Evolutionary conservation across 2,329 filamentous ascomycete species (phyloP).

Genomic region (Diaporthe sp.): DNA sequence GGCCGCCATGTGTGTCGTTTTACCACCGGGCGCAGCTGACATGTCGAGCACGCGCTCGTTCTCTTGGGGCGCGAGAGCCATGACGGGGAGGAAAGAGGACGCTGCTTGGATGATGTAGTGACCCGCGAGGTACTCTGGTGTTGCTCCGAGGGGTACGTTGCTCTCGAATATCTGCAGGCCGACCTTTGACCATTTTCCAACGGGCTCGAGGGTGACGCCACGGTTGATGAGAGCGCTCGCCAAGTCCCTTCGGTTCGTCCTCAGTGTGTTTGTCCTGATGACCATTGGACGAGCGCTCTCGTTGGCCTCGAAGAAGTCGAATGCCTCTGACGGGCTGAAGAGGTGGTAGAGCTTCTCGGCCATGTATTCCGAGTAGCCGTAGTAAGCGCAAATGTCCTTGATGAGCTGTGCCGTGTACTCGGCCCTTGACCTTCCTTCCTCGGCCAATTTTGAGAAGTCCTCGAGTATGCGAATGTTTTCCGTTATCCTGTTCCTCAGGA

Average conservation of each 20-base stretch:
- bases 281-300: slow-evolving; percentile 94
- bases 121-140: slow-evolving; percentile 95
- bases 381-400: slow-evolving; percentile 95
- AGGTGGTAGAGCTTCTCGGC: slow-evolving; percentile 95
- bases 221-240: slow-evolving; percentile 96
- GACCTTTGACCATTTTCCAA: slow-evolving; percentile 99
- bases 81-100: slow-evolving; percentile 96
- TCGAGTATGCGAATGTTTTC: slow-evolving; percentile 94
- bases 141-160: slow-evolving; percentile 87
- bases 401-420: slow-evolving; percentile 91
- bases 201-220: slow-evolving; percentile 94
- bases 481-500: slow-evolving; percentile 89
- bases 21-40: slow-evolving; percentile 95
- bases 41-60: slow-evolving; percentile 92
- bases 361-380: slow-evolving; percentile 95
- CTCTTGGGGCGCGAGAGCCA: slow-evolving; percentile 95
- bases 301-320: slow-evolving; percentile 99
- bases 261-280: slow-evolving; percentile 95
- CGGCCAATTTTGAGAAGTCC: slow-evolving; percentile 85
- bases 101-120: slow-evolving; percentile 99
- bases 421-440: slow-evolving; percentile 83
- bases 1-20: slow-evolving; percentile 96
- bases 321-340: slow-evolving; percentile 93
- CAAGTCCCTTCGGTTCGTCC: slow-evolving; percentile 81
- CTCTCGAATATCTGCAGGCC: slow-evolving; percentile 97